Percentiles rank a stretch among this genome's conserved stretches.
These are phyloP conservation scores for Chiua sp. DNA, from an alignment of 1,284 basidiomycete species.

Conservation along the genomic window DNA sequence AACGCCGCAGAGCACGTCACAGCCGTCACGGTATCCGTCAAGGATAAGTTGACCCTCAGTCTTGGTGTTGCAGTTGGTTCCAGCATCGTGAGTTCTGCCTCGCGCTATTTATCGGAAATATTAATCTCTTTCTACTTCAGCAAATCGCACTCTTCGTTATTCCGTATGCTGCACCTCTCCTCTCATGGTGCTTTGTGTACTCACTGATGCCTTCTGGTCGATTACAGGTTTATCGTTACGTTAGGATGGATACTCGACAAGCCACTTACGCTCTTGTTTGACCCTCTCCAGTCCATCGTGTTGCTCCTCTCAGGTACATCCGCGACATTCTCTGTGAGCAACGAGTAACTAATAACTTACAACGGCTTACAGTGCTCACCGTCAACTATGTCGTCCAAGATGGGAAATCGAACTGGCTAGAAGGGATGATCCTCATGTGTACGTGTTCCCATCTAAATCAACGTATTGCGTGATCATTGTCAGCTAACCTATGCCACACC, in stretches of 20 bases:
- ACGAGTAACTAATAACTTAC: neutral
- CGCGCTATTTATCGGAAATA: neutral
- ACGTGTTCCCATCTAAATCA: slow-evolving; percentile 4
- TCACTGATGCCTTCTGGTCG: slow-evolving; percentile 52
- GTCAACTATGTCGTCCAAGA: slow-evolving; percentile 84
- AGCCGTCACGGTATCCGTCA: slow-evolving; percentile 83
- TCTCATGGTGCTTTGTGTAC: slow-evolving; percentile 51
- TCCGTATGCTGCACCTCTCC: slow-evolving; percentile 54
- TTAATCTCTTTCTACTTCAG: slow-evolving; percentile 42
- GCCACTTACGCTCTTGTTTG: slow-evolving; percentile 78
- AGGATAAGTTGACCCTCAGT: slow-evolving; percentile 75
- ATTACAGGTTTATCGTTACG: slow-evolving; percentile 59
- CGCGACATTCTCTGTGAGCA: neutral
- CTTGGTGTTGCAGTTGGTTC: slow-evolving; percentile 90
- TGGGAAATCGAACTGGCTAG: slow-evolving; percentile 85
- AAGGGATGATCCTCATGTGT: slow-evolving; percentile 78
- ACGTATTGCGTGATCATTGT: neutral
- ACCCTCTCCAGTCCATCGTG: slow-evolving; percentile 79
- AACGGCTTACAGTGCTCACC: slow-evolving; percentile 56
- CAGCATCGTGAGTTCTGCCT: slow-evolving; percentile 68
- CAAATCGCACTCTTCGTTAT: slow-evolving; percentile 93
- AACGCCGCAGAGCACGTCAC: slow-evolving; percentile 81
- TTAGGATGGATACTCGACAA: slow-evolving; percentile 74
- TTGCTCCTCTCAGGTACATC: slow-evolving; percentile 51
- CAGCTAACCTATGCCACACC: neutral